These are phyloP conservation scores for Penicillium angulare DNA, from an alignment of 495 filamentous ascomycete genomes.

Conservation along the genomic window DNA sequence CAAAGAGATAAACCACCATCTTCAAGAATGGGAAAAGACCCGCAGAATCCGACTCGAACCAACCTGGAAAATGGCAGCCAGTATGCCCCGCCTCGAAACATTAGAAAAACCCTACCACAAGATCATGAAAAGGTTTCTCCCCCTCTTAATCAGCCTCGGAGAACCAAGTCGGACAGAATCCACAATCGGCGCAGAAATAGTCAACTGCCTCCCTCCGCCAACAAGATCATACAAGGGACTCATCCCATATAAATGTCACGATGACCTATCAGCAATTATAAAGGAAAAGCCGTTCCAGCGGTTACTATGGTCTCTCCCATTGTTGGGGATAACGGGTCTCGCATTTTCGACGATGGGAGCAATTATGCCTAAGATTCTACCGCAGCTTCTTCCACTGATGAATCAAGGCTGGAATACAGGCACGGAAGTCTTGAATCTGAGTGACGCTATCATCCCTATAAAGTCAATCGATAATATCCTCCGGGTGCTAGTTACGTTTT, in stretches of 20 bases:
- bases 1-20: neutral
- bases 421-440: neutral
- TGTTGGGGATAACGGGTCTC: neutral
- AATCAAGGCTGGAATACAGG: neutral
- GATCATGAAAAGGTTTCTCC: neutral
- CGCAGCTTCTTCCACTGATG: too few relatives aligned
- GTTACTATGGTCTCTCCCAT: neutral
- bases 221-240: neutral
- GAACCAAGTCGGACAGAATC: neutral
- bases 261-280: neutral
- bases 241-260: neutral
- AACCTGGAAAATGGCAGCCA: neutral
- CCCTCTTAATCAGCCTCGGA: neutral
- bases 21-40: neutral
- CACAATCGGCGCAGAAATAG: neutral
- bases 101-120: neutral
- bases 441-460: neutral
- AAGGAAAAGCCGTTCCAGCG: neutral
- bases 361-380: too few relatives aligned
- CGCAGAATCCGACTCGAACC: neutral
- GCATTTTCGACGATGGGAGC: neutral
- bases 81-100: neutral
- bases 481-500: slow-evolving; percentile 9
- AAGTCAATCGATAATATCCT: slow-evolving; percentile 10
- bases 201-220: neutral